Percentiles rank a stretch among this genome's conserved stretches.
Evolutionary conservation across 2,329 filamentous ascomycete genomes (phyloP).

Genomic region (Sordariomycetes sp.): DNA sequence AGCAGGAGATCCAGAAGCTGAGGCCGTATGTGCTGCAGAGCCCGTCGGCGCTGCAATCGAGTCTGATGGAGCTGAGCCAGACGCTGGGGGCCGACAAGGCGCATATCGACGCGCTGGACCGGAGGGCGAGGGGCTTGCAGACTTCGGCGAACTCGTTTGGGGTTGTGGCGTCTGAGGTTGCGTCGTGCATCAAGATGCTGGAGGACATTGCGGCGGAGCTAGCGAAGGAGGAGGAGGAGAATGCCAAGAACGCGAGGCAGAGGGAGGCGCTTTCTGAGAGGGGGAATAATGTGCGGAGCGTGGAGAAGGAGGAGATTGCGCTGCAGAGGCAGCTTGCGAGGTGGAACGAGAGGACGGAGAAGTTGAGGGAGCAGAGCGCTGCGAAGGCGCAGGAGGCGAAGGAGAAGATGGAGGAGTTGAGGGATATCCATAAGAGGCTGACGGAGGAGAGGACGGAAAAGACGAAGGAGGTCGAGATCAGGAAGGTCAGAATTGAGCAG

Average conservation of each 20-base stretch:
- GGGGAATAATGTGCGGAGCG: slow-evolving; percentile 79
- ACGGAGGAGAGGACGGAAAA: slow-evolving; percentile 79
- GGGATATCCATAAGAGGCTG: slow-evolving; percentile 64
- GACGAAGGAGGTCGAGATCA: slow-evolving; percentile 80
- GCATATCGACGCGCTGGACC: slow-evolving; percentile 79
- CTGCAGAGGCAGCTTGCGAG: slow-evolving; percentile 73
- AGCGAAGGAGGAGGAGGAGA: slow-evolving; percentile 82
- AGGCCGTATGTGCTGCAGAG: slow-evolving; percentile 87
- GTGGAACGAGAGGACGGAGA: slow-evolving; percentile 77
- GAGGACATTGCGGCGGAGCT: slow-evolving; percentile 80
- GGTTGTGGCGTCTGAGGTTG: slow-evolving; percentile 73
- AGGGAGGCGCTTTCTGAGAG: slow-evolving; percentile 78
- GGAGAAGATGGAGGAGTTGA: slow-evolving; percentile 80
- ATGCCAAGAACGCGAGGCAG: slow-evolving; percentile 65
- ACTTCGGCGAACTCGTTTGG: slow-evolving; percentile 84
- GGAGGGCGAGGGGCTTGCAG: slow-evolving; percentile 76
- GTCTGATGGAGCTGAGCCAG: slow-evolving; percentile 68
- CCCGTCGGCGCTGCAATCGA: slow-evolving; percentile 68
- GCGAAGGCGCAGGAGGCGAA: slow-evolving; percentile 73
- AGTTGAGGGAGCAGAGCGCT: slow-evolving; percentile 65
- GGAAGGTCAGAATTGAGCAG: slow-evolving; percentile 89
- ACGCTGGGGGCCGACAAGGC: slow-evolving; percentile 65
- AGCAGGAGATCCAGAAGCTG: slow-evolving; percentile 79
- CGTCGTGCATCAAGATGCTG: slow-evolving; percentile 75
- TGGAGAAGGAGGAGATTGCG: slow-evolving; percentile 76